These are phyloP conservation scores for Pichia phayaonensis DNA, from an alignment of 805 yeast species.

Conservation along the genomic window DNA sequence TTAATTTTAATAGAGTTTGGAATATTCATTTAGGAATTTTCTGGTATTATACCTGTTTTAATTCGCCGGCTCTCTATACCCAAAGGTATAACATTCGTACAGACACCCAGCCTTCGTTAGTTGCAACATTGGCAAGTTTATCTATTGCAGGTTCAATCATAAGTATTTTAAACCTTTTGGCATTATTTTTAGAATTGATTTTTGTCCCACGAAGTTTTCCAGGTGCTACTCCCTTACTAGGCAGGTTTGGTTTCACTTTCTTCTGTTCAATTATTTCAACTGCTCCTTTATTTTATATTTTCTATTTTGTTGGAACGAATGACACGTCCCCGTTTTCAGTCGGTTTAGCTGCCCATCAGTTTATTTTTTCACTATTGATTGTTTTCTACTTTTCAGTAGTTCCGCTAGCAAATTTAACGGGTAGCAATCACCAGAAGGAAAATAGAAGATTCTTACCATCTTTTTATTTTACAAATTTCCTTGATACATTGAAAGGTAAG, in stretches of 20 bases:
- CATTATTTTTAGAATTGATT: conserved; percentile 47
- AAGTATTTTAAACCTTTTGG: conserved; percentile 45
- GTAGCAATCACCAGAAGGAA: conserved; percentile 28
- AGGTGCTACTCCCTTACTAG: conserved; percentile 55
- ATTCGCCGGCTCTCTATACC: conserved; percentile 63
- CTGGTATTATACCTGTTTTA: conserved; percentile 69
- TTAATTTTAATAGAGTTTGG: conserved; percentile 76
- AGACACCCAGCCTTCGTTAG: conserved; percentile 55
- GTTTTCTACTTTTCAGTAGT: conserved; percentile 50
- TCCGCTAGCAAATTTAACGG: conserved; percentile 55
- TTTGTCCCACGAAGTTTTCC: conserved; percentile 71
- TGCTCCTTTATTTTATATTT: conserved; percentile 47
- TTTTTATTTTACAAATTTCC: conserved; percentile 51
- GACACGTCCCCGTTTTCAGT: conserved; percentile 30
- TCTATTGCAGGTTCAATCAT: conserved; percentile 64
- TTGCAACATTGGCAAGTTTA: conserved; percentile 48
- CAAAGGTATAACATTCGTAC: conserved; percentile 41
- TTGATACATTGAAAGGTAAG: conserved; percentile 45
- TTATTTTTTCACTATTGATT: conserved; percentile 44
- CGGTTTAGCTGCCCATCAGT: conserved; percentile 45
- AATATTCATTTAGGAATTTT: conserved; percentile 64
- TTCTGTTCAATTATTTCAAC: conserved; percentile 37
- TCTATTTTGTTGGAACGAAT: conserved; percentile 32
- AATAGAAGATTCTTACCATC: conserved; percentile 45
- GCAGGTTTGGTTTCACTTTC: conserved; percentile 37